Base-by-base conservation (phyloP, 371 early-diverging fungal species). In the Mortierella sp. region DNA sequence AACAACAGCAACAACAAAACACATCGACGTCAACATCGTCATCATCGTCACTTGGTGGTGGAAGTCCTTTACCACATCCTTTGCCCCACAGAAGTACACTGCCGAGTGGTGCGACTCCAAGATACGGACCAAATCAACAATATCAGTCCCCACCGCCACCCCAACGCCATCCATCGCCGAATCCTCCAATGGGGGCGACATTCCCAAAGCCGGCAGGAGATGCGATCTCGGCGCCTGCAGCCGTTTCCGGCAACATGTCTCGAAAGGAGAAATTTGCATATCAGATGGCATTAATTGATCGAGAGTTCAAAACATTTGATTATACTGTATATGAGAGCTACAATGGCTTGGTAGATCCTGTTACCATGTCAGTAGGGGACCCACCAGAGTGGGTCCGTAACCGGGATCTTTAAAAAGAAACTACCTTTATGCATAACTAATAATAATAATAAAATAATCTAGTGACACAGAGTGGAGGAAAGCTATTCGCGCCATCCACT, bases 301-400 rank as follows among this genome's bases (percentile, higher is more conserved):
- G 89, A 32, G 87, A 88, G 62, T 92, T 92, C 66, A 87, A 86
- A 41, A 82, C 86, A 8, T 92, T 92, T 83, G 92, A 92, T 62
- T 91, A 86, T 69, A 89, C 89, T 3, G 86, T 92, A 3, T 92
- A 88, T 80, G 91, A 92, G 70, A 87, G 84, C 65, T 92, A 92
- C 52, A 86, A 88, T 76, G 92, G 92, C 1, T 84, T 89, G 69
- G 85, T 90, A 21, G 91, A 92, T 71, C 89, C 90, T 9, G 78
- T 88, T 7, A 87, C 87, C 4, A 88, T 88, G 88, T 90, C 91
- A 7, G 92, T 92, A 1, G 91, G 91, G 1, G 91, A 90, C 65
- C 92, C 92, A 13, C 92, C 92, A 2, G 90, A 90, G 65, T 92
- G 92, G 92, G 92, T 92, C 21, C 68, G 71, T 19, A 73, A 21